Evolutionary conservation across 331 rosid species (phyloP).

Genomic region (Spiraea crenata): DNA sequence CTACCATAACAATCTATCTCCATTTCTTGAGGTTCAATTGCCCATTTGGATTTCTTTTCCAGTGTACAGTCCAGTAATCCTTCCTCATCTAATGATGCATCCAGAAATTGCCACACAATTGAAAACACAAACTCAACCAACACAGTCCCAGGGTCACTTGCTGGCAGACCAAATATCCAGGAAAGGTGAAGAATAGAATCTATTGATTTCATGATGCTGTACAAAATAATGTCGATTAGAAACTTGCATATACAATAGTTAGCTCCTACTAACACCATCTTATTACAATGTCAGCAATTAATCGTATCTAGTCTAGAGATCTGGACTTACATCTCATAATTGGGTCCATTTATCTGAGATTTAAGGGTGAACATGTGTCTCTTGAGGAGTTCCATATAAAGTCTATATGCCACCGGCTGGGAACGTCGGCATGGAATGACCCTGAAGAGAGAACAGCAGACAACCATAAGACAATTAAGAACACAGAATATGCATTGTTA

Average conservation of each 20-base stretch:
- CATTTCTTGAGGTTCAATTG: constrained; percentile 62
- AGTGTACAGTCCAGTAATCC: constrained; percentile 67
- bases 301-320: neutral
- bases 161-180: constrained; percentile 54
- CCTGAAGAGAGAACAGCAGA: constrained; percentile 43
- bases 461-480: neutral
- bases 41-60: constrained; percentile 73
- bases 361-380: constrained; percentile 73
- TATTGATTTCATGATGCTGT: constrained; percentile 81
- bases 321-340: constrained; percentile 56
- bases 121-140: constrained; percentile 84
- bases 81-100: constrained; percentile 87
- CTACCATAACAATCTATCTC: constrained; percentile 55
- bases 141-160: constrained; percentile 75
- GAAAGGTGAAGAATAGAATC: constrained; percentile 79
- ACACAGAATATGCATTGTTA: neutral
- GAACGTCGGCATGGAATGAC: constrained; percentile 75
- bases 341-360: constrained; percentile 60
- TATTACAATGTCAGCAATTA: neutral
- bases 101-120: constrained; percentile 83
- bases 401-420: constrained; percentile 84
- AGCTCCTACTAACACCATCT: neutral
- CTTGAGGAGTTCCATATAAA: constrained; percentile 77
- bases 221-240: constrained; percentile 23
- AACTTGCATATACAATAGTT: neutral